Evolutionary conservation across 805 yeast species (phyloP).

Genomic region (Kazachstania viticola): DNA sequence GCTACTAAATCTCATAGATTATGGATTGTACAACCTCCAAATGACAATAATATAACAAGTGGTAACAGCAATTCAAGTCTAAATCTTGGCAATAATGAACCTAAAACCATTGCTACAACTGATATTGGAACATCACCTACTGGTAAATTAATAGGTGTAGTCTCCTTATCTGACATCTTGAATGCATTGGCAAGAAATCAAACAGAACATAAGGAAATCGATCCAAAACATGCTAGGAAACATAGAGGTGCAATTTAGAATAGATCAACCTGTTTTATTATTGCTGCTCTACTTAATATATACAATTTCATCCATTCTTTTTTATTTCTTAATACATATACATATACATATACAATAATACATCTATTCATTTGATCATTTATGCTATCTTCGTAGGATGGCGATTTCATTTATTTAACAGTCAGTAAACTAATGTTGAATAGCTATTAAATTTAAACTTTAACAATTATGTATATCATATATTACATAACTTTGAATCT

Average conservation of each 20-base stretch:
- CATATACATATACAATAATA: too few species aligned
- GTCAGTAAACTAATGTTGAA: too few species aligned
- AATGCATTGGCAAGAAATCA: conserved; percentile 59
- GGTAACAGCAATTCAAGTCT: neutral
- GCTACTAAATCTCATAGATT: conserved; percentile 88
- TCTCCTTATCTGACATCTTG: conserved; percentile 79
- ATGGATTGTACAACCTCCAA: conserved; percentile 51
- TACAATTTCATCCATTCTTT: too few species aligned
- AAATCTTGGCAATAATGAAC: neutral
- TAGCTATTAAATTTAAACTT: too few species aligned
- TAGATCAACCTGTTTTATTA: neutral
- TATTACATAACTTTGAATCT: too few species aligned
- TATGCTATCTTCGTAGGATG: too few species aligned
- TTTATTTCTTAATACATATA: neutral
- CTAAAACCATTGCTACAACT: conserved; percentile 3
- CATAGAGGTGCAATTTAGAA: conserved; percentile 52
- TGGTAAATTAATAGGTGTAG: conserved; percentile 81
- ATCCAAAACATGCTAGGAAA: conserved; percentile 78
- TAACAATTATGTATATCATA: too few species aligned
- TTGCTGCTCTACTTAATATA: too few species aligned
- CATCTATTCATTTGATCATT: too few species aligned
- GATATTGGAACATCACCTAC: conserved; percentile 38
- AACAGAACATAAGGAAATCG: conserved; percentile 57
- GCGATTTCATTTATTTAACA: too few species aligned
- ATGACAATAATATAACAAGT: neutral